Base-by-base conservation (phyloP, 495 filamentous ascomycete species). In the Hyaloscypha variabilis region DNA sequence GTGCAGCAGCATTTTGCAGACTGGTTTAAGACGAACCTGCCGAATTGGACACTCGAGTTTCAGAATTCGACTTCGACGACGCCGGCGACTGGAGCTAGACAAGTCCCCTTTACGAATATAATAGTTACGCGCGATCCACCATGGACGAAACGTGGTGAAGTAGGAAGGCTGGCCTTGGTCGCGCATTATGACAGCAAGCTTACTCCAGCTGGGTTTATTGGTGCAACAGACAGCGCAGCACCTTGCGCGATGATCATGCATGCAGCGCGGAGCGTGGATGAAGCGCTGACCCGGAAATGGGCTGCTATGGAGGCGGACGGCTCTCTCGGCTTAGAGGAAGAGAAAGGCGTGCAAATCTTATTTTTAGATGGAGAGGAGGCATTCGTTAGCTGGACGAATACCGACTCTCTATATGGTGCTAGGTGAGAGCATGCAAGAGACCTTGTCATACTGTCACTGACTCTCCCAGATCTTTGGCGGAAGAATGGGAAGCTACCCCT, bases 351-450 rank as follows among this genome's bases (percentile, higher is more conserved):
- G 31, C 95, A 98, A 81, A 87, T 99, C 49, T 67, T 99, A 28
- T 85, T 98, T 58, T 75, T 99, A 25, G 95, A 99, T 75, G 95
- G 95, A 3, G 95, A 99, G 78, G 95, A 99, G 77, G 93, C 95
- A 1, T 98, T 97, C 75, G 71, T 84, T 49, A 68, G 64, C 1
- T 99, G 95, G 95, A 88, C 88, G 14, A 82, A 81, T 53, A 83
- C 77, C 0, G 95, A 99, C 76, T 94, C 90, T 5, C 76, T 96
- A 6, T 99, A 98, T 70, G 95, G 95, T 2, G 85, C 95, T 10
- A 85, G 93, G 79, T 90, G 77, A 24, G 76, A 69, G 24, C 14
- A 34, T 66, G 46, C 11, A 8, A n/a, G 10, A 11, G 14, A 19
- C 8, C 26, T 31, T 8, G 8, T 21, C 2, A 36, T 58, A 50